These are phyloP conservation scores for Graphilbum sp. DNA, from an alignment of 2,329 filamentous ascomycete species.

Conservation along the genomic window DNA sequence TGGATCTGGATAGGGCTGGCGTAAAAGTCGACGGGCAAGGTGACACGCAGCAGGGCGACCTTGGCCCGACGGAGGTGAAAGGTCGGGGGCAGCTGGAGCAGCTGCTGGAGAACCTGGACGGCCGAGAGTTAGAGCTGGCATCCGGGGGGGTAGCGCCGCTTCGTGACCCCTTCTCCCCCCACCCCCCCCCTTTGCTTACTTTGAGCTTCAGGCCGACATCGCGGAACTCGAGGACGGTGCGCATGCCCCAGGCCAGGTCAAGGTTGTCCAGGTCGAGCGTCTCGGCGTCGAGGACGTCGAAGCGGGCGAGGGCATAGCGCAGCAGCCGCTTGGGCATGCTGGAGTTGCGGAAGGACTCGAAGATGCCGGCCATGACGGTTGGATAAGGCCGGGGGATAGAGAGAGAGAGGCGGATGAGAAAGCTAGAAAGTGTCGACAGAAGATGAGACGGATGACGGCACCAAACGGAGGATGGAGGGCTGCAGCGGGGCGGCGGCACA, in stretches of 20 bases:
- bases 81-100: constrained; percentile 58
- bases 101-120: constrained; percentile 55
- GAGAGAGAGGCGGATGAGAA: too few relatives aligned
- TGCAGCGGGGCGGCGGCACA: constrained; percentile 6
- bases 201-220: constrained; percentile 71
- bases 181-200: constrained; percentile 27
- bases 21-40: constrained; percentile 76
- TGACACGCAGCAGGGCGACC: constrained; percentile 61
- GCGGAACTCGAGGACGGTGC: constrained; percentile 69
- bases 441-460: not conserved
- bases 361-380: constrained; percentile 50
- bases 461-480: constrained; percentile 2
- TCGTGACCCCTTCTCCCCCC: too few relatives aligned
- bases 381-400: too few relatives aligned
- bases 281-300: constrained; percentile 79
- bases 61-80: constrained; percentile 59
- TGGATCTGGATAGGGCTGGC: constrained; percentile 70
- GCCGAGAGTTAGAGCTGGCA: too few relatives aligned
- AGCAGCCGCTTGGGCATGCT: constrained; percentile 81
- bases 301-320: constrained; percentile 65
- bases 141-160: too few relatives aligned
- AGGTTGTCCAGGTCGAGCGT: constrained; percentile 73
- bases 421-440: too few relatives aligned
- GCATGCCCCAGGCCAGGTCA: constrained; percentile 67
- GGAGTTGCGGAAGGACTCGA: constrained; percentile 47